Evolutionary conservation across 352 stramenopile species (phyloP).

Genomic region (Pelagophyceae sp.): DNA sequence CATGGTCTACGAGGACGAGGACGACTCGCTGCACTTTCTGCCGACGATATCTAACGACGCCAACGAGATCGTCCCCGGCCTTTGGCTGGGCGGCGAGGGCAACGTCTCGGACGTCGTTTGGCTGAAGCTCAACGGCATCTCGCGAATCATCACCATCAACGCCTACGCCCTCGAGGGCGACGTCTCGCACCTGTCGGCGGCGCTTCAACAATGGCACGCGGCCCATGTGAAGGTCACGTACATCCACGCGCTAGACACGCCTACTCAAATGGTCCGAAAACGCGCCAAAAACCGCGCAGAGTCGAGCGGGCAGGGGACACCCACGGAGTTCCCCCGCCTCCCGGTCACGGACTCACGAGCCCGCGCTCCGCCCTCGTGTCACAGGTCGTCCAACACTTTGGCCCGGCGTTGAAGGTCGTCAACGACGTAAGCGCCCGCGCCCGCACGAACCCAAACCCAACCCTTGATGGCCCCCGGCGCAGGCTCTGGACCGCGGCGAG

Average conservation of each 20-base stretch:
- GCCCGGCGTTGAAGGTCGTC: neutral
- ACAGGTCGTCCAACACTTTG: neutral
- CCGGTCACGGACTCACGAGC: neutral
- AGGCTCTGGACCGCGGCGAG: neutral
- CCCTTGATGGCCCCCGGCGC: neutral
- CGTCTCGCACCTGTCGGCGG: neutral
- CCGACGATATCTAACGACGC: neutral
- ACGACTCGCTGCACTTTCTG: slow-evolving; percentile 1
- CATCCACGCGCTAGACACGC: neutral
- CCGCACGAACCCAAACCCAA: neutral
- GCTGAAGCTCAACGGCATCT: neutral
- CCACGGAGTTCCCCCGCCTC: neutral
- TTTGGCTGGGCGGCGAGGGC: neutral
- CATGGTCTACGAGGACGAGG: neutral
- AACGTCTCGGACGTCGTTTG: slow-evolving; percentile 5
- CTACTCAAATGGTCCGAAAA: neutral
- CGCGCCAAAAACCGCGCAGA: too few species aligned
- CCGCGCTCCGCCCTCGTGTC: neutral
- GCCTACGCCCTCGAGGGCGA: neutral
- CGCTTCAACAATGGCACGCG: neutral
- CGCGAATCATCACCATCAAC: neutral
- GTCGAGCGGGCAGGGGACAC: too few species aligned
- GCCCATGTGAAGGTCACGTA: neutral
- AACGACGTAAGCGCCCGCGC: too few species aligned
- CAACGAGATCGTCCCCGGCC: neutral